Base-by-base conservation (phyloP, 2,329 filamentous ascomycete genomes). In the Teratosphaeriaceae sp. region DNA sequence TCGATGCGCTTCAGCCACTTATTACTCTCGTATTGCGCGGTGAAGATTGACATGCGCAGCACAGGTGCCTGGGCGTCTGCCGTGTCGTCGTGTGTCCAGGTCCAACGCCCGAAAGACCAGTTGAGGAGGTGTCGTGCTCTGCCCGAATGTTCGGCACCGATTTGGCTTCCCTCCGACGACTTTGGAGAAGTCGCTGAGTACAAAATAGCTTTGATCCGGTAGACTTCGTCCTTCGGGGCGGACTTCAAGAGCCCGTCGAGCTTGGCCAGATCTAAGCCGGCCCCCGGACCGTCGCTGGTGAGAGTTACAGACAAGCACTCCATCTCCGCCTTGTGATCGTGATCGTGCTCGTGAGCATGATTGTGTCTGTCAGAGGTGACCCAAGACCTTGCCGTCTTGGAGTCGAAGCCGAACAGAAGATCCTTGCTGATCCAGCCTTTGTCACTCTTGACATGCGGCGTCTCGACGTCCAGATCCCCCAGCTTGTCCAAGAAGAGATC, bases 101-200 rank as follows among this genome's bases (percentile, higher is more conserved):
- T 94, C 90, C 92, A 98, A 22, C 92, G 77, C 1, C 88, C 88
- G 67, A 98, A 98, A 0, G 92, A 92, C 92, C 92, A 98, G 64
- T 98, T 98, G 46, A 98, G 75, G 34, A 98, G 95, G 61, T 92
- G 96, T 43, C 85, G 74, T 13, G 65, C 64, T 16, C 64, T 58
- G 2, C 64, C 65, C 7, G 58, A 52, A 12, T 59, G 52, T 5
- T 63, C 54, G 38, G 67, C 60, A 21, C 52, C 49, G 2, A 55
- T 48, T 5, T 57, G 52, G 11, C 61, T 53, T 15, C 67, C 67
- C 13, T 72, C 69, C 9, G 53, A 43, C 9, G 53, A 43, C 33
- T 52, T 53, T 5, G 70, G 70, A 0, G 69, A 66, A 0, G 63
- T 66, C 1, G 66, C 59, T 47, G 65, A 33, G 63, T 72, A 72